Base-by-base conservation (phyloP, 2,329 filamentous ascomycete species). In the Chrysosporium queenslandicum region DNA sequence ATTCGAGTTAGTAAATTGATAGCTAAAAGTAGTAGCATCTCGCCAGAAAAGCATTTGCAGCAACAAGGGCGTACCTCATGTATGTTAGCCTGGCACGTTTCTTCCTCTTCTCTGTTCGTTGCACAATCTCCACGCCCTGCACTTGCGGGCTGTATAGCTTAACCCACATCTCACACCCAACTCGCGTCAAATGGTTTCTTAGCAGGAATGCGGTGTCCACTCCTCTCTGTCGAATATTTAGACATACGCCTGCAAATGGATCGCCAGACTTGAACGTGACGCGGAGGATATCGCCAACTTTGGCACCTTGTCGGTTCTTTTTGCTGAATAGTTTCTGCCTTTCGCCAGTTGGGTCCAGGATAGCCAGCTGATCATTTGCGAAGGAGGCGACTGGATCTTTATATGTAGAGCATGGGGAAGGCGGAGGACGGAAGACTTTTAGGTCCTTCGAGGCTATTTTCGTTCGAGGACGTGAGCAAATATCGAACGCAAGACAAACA, bases 151-250 rank as follows among this genome's bases (percentile, higher is more conserved):
- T 87, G 75, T 92, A 97, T 54, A 97, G 77, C 77, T 98, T 98
- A 71, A 86, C 89, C 83, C 88, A 95, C 87, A 95, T 92, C 78
- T 98, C 92, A 55, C 95, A 87, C 55, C 87, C 87, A 5, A 94
- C 81, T 61, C 86, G 81, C 59, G 87, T 90, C 61, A 98, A 74
- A 66, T 94, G 83, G 62, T 91, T 91, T 53, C 92, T 80, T 55
- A 98, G 76, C 55, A 95, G 73, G 52, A 98, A 84, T 3, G 86
- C 86, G 2, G 88, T 94, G 72, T 97, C 91, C 55, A 92, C 80
- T 55, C 89, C 89, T n/a, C 86, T 79, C 51, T 88, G 79, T 52
- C 90, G 86, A 66, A 98, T 90, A 65, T 85, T 86, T 65, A 98
- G 76, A 63, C 87, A 86, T 12, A 92, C 87, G 37, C 92, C 92